Evolutionary conservation across 495 filamentous ascomycete species (phyloP).

Genomic region (Clohesyomyces aquaticus): DNA sequence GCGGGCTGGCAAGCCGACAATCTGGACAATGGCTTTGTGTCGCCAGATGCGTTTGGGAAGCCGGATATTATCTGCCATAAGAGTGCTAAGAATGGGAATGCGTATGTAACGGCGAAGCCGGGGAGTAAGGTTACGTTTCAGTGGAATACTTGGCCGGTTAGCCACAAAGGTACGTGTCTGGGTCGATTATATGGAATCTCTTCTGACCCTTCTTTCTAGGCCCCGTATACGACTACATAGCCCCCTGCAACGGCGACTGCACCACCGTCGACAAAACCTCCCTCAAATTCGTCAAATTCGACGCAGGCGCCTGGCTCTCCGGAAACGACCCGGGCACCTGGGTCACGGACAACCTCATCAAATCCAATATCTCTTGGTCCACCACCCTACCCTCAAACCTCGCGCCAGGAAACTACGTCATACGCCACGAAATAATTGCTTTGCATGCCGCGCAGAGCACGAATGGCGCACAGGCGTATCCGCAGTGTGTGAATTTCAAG

Average conservation of each 20-base stretch:
- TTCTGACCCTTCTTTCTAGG: slow-evolving; percentile 17
- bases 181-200: neutral
- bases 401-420: slow-evolving; percentile 39
- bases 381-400: slow-evolving; percentile 32
- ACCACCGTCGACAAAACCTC: slow-evolving; percentile 39
- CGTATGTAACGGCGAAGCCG: slow-evolving; percentile 51
- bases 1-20: slow-evolving; percentile 60
- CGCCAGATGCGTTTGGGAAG: slow-evolving; percentile 50
- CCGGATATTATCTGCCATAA: slow-evolving; percentile 60
- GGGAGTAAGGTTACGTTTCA: slow-evolving; percentile 50
- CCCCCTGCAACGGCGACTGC: slow-evolving; percentile 36
- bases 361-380: slow-evolving; percentile 38
- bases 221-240: slow-evolving; percentile 40
- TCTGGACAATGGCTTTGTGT: slow-evolving; percentile 64
- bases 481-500: slow-evolving; percentile 41
- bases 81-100: slow-evolving; percentile 55
- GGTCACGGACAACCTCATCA: slow-evolving; percentile 39
- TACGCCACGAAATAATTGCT: slow-evolving; percentile 43
- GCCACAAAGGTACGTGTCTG: slow-evolving; percentile 26
- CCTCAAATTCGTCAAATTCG: slow-evolving; percentile 51
- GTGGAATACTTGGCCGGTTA: slow-evolving; percentile 43
- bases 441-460: slow-evolving; percentile 32
- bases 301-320: slow-evolving; percentile 39
- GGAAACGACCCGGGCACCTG: slow-evolving; percentile 34
- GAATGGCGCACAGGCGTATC: slow-evolving; percentile 42